Evolutionary conservation across 2,329 filamentous ascomycete species (phyloP), one percentile per base, ranked within the genome.

Genomic region (Scopulariopsis brevicaulis): DNA sequence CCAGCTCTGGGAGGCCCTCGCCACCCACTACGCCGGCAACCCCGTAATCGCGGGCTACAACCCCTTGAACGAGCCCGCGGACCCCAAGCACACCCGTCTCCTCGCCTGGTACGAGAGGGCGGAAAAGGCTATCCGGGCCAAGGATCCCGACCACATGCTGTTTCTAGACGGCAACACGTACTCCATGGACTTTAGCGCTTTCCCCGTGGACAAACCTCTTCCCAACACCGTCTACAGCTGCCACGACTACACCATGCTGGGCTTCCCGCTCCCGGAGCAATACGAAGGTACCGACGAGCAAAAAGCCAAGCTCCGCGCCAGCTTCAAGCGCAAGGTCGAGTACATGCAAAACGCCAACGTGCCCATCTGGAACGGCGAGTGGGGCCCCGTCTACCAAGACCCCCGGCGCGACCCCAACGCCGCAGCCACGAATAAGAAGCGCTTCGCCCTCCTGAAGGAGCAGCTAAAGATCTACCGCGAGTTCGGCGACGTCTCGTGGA

Each of bases 91-190:
- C 5, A 24, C 64, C 5, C 67, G 68, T 15, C 65, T 76, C 2
- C 64, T 71, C 5, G 65, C 67, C 1, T 76, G 72, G 65, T 77
- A 77, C 59, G 67, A 71, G 22, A 67, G 71, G 2, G 65, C 71
- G 1, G 74, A 76, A 57, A 65, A 65, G 20, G 68, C 66, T 0
- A 70, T 77, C 37, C 70, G 74, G 3, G 65, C 66, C 5, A 67
- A 74, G 4, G 74, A 77, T 54, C 70, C 75, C 0, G 66, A 78
- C 22, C 77, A 80, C 57, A 78, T 80, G 59, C 69, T 79, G 25
- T 78, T 73, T 60, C 65, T 79, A 11, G 77, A 79, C 55, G 76
- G 76, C 8, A 81, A 81, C 66, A 81, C 78, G 0, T 81, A 78
- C 58, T 72, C 77, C 20, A 79, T 79, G 68, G 77, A 82, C 63